phyloP scores from a whole-genome alignment of 208 protist species.

The Giardia muris region DNA sequence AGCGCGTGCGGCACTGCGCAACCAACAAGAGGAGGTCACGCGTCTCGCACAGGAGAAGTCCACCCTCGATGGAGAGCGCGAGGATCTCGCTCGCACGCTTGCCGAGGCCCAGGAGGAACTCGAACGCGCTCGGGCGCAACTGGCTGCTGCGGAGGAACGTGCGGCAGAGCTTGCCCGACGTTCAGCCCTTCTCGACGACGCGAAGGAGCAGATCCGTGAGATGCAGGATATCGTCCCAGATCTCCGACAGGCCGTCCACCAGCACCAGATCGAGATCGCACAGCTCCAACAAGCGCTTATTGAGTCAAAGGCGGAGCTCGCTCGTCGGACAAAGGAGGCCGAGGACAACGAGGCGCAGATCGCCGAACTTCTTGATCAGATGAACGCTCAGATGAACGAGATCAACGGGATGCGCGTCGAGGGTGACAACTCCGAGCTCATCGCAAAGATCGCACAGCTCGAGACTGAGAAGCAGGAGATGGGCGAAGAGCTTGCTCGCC shows the following conservation, averaged over 20 bases:
- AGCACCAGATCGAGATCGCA: not conserved
- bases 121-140: not conserved
- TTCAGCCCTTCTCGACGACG: not conserved
- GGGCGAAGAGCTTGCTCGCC: not conserved
- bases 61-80: not conserved
- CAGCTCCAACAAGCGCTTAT: not conserved
- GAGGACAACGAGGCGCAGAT: not conserved
- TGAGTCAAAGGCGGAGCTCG: not conserved
- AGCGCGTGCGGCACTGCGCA: not conserved
- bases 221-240: slow-evolving; percentile 3
- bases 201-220: not conserved
- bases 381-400: not conserved
- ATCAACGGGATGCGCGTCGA: not conserved
- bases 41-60: not conserved
- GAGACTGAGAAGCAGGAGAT: not conserved
- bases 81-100: not conserved
- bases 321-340: not conserved
- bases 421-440: not conserved
- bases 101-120: not conserved
- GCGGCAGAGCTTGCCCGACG: not conserved
- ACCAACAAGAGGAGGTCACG: not conserved
- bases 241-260: not conserved
- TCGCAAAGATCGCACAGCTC: not conserved
- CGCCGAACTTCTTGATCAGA: not conserved
- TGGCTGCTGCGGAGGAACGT: not conserved